Conservation (phyloP, 1,139 yeast genomes). For the Suhomyces wounanorum region DNA sequence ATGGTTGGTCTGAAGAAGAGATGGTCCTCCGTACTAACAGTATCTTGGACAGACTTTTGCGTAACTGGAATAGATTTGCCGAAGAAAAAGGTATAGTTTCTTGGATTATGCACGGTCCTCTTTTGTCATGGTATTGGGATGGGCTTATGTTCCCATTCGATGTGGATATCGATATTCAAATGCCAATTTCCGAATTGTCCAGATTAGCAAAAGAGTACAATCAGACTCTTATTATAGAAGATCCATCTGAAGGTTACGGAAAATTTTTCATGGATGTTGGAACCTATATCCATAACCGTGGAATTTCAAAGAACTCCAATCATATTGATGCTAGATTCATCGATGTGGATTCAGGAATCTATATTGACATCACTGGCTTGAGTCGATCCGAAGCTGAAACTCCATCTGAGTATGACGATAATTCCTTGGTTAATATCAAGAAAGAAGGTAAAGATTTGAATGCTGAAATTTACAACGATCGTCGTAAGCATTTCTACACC, state of each 20-base stretch:
- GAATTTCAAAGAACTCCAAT: conserved; percentile 21
- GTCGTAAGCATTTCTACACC: conserved; percentile 27
- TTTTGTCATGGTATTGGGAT: conserved; percentile 27
- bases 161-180: conserved; percentile 25
- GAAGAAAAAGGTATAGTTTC: conserved; percentile 36
- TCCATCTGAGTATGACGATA: conserved; percentile 14
- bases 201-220: conserved; percentile 20
- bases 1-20: conserved; percentile 21
- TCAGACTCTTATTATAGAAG: conserved; percentile 26
- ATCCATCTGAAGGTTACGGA: conserved; percentile 30
- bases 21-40: conserved; percentile 21
- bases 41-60: conserved; percentile 33
- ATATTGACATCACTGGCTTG: conserved; percentile 30
- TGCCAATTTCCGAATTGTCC: conserved; percentile 23
- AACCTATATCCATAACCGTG: conserved; percentile 27
- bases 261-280: conserved; percentile 29
- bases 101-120: conserved; percentile 27
- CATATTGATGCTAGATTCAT: conserved; percentile 32
- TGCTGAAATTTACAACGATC: conserved; percentile 24
- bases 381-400: conserved; percentile 19
- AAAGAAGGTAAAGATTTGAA: conserved; percentile 16
- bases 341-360: conserved; percentile 31
- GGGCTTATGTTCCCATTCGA: conserved; percentile 27
- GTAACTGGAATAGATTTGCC: conserved; percentile 39
- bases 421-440: conserved; percentile 16